Evolutionary conservation across 805 yeast species (phyloP), one percentile per base, ranked within the genome.

Genomic region (Phaffomyces opuntiae): DNA sequence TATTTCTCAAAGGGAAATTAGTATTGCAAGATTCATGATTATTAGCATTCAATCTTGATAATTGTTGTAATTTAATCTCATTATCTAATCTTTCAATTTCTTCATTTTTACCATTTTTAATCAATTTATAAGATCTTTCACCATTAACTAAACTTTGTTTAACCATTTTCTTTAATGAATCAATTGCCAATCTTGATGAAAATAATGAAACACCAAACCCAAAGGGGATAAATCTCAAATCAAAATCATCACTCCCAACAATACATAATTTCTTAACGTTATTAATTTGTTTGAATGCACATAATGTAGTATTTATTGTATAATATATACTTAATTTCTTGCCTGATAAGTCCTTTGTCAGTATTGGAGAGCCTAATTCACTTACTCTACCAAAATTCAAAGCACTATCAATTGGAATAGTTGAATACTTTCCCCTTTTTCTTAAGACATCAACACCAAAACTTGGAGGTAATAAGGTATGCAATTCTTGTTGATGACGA

Each of bases 291-390:
- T 69, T 67, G 44, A 73, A 68, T 21, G 77, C 81, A 38, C 79
- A 77, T 46, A 79, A 65, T 46, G 74, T 73, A 7, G 81, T 81
- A 52, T 78, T 81, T 29, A 80, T 72, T 1, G 76, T 67, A 50
- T 80, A 80, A 43, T 70, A 68, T 9, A 79, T 65, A 49, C 81
- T 74, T 25, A 61, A 33, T 44, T 68, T 68, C 5, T 72, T 77
- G 46, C 69, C 69, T 1, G 74, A 60, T 49, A 76, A 65, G 59
- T 78, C 84, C 35, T 63, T 65, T 4, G 80, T 75, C 39, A 76
- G 53, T 1, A 78, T 64, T 4, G 84, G 83, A 0, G 81, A 70
- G 1, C 83, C 83, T 43, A 74, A 62, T 6, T 66, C 53, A 17
- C 74, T 70, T 38, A 72, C 49, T 53, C 74, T 77, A 12, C 83